These are phyloP conservation scores for Vachellia collinsii DNA, from an alignment of 306 rosid species.

Conservation along the genomic window DNA sequence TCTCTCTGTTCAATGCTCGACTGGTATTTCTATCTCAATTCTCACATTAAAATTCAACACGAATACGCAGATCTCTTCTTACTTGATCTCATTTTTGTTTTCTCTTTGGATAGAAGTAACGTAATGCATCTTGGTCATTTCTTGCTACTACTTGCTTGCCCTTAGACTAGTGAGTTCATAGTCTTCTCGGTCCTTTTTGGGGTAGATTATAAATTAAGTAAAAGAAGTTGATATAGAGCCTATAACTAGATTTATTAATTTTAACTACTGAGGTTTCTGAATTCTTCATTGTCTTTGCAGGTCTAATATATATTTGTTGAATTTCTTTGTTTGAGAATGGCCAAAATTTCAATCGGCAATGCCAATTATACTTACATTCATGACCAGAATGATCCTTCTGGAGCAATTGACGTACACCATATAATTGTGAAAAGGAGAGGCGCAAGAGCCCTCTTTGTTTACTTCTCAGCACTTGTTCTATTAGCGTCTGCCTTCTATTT, in stretches of 20 bases:
- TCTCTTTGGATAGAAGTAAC: background rate
- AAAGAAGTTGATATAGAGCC: background rate
- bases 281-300: constrained; percentile 31
- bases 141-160: background rate
- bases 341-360: constrained; percentile 52
- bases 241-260: background rate
- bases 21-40: background rate
- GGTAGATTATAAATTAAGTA: background rate
- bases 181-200: background rate
- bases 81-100: background rate
- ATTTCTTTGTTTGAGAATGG: constrained; percentile 51
- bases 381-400: constrained; percentile 61
- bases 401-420: constrained; percentile 66
- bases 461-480: constrained; percentile 48
- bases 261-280: background rate
- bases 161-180: background rate
- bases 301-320: constrained; percentile 19
- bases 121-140: background rate
- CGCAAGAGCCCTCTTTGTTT: constrained; percentile 48
- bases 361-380: constrained; percentile 57
- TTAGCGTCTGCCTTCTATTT: constrained; percentile 56
- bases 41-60: background rate
- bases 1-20: background rate
- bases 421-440: constrained; percentile 54
- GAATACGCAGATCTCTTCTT: background rate